Evolutionary conservation across 305 asterid species (phyloP), one percentile per base, ranked within the genome.

Genomic region (Solanum chacoense): DNA sequence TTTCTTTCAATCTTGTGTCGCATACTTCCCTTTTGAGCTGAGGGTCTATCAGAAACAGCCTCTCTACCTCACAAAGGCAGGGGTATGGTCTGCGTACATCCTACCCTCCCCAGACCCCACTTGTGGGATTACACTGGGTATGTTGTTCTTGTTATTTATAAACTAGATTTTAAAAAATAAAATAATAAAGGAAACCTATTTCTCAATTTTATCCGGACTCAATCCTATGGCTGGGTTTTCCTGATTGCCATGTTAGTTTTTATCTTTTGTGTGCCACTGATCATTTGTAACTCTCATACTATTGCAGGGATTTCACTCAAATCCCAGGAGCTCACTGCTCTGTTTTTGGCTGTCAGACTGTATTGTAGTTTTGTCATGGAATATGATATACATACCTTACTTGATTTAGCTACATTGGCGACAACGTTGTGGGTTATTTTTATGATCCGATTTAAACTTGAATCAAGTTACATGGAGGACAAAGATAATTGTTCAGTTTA

Each of bases 341-440:
- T 94, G 83, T 95, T 95, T 92, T 85, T 95, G 92, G 98, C 95
- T 84, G 98, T 94, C 88, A 95, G 98, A 92, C 88, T 95, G 91
- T 95, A 95, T 90, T 94, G 98, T 88, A 95, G 96, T 90, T 88
- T 94, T 89, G 97, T 95, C 76, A 95, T 95, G 98, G 98, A 95
- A 91, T 94, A 93, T 67, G 98, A 95, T 90, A 95, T 95, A 79
- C 98, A 95, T 93, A 95, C 98, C 67, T 35, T 95, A 89, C 98
- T 95, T 89, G 98, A 95, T 91, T 85, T 93, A 93, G 93, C 95
- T 87, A 94, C 98, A 3, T 84, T 95, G 89, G 98, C 88, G 63
- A 93, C 98, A 78, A 95, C 98, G 40, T 75, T 94, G 90, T 95
- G 98, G 98, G 98, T 95, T 92, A 94, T 95, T 85, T 95, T 92